Evolutionary conservation across 306 rosid species (phyloP).

Genomic region (Bauhinia variegata): DNA sequence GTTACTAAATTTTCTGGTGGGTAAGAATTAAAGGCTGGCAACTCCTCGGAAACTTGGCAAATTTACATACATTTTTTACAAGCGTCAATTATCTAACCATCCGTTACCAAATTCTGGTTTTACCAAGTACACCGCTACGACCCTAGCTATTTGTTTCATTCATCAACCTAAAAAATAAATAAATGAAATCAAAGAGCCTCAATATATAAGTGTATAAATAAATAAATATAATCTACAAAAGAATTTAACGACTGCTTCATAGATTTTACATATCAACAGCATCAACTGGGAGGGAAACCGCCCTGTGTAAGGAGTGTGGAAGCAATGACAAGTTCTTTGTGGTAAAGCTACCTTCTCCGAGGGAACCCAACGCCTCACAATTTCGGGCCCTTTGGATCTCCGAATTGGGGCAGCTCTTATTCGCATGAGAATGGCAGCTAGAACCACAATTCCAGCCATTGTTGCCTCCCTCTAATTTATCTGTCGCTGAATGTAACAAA

Average conservation of each 20-base stretch:
- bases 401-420: slow-evolving; percentile 49
- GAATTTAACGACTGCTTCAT: slow-evolving; percentile 47
- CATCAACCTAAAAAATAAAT: slow-evolving; percentile 30
- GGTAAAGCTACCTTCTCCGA: slow-evolving; percentile 36
- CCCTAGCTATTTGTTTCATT: slow-evolving; percentile 12
- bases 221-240: slow-evolving; percentile 55
- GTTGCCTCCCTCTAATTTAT: slow-evolving; percentile 34
- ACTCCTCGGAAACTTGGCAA: not conserved
- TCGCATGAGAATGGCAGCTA: slow-evolving; percentile 35
- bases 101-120: not conserved
- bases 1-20: too few relatives aligned
- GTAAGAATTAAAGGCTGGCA: too few relatives aligned
- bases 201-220: slow-evolving; percentile 29
- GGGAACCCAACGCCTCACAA: slow-evolving; percentile 47
- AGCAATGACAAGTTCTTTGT: slow-evolving; percentile 53
- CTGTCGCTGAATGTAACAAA: slow-evolving; percentile 38
- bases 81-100: too few relatives aligned
- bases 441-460: slow-evolving; percentile 32
- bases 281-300: slow-evolving; percentile 82
- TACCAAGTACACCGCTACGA: too few relatives aligned
- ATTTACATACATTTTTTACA: not conserved
- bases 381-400: slow-evolving; percentile 54
- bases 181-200: slow-evolving; percentile 38
- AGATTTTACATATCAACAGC: slow-evolving; percentile 62
- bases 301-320: slow-evolving; percentile 63